These are phyloP conservation scores for Debaryomyces nepalensis DNA, from an alignment of 1,139 yeast species.

Conservation along the genomic window DNA sequence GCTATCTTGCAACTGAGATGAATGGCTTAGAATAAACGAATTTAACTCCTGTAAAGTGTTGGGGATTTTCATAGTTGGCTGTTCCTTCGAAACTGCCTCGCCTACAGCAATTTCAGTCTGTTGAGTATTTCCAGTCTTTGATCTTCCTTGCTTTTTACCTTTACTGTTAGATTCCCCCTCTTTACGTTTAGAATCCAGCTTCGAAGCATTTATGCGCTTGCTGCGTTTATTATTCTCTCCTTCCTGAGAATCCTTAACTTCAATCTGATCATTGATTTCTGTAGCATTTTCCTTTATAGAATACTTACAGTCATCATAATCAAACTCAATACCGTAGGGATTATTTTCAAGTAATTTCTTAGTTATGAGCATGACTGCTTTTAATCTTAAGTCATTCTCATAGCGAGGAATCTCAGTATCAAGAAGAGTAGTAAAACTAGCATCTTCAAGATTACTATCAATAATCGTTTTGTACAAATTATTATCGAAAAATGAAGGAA, in stretches of 20 bases:
- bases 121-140: slow-evolving; percentile 9
- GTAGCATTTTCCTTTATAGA: not conserved
- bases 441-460: not conserved
- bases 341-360: slow-evolving; percentile 20
- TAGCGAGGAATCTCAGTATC: slow-evolving; percentile 20
- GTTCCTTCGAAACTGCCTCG: not conserved
- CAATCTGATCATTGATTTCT: not conserved
- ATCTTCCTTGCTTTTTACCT: slow-evolving; percentile 9
- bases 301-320: slow-evolving; percentile 12
- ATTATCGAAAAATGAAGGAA: slow-evolving; percentile 37
- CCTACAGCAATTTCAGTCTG: slow-evolving; percentile 6
- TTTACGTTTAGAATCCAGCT: not conserved
- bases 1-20: slow-evolving; percentile 25
- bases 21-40: slow-evolving; percentile 34
- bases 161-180: not conserved
- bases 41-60: slow-evolving; percentile 36
- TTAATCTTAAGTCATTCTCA: slow-evolving; percentile 30
- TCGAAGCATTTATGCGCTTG: not conserved
- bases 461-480: slow-evolving; percentile 5
- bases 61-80: slow-evolving; percentile 19
- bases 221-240: slow-evolving; percentile 12
- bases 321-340: slow-evolving; percentile 16
- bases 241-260: not conserved
- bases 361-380: slow-evolving; percentile 28
- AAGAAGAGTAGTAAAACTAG: not conserved